Conservation (phyloP, 306 rosid genomes). For the Vigna radiata region DNA sequence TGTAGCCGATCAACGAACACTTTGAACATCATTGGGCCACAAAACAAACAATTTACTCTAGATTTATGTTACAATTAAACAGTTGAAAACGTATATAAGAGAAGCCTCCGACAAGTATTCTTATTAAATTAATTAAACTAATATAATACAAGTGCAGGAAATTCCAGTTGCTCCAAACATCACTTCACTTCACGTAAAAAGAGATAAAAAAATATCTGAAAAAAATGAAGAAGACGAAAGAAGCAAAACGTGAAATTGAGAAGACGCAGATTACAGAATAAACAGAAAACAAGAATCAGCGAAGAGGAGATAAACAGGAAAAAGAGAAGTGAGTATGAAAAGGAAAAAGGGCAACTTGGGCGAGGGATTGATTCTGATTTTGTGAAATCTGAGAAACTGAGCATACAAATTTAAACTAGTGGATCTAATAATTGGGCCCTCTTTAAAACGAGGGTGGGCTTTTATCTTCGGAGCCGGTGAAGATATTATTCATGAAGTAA, state of each 20-base stretch:
- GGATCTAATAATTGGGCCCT: not conserved
- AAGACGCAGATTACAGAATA: not conserved
- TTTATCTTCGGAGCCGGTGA: not conserved
- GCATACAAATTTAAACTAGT: too few species aligned
- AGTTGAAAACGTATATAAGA: not conserved
- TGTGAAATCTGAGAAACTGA: too few species aligned
- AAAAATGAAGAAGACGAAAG: not conserved
- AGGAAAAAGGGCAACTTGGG: not conserved
- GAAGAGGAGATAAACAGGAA: not conserved
- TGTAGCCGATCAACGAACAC: constrained; percentile 22
- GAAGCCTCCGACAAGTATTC: not conserved
- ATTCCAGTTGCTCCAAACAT: not conserved
- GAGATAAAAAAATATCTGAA: not conserved
- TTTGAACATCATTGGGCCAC: constrained; percentile 41
- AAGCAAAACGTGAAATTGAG: not conserved
- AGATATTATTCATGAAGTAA: too few species aligned
- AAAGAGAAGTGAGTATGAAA: not conserved
- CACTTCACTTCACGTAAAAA: not conserved
- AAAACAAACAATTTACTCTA: not conserved
- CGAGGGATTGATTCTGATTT: not conserved
- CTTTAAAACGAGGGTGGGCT: not conserved
- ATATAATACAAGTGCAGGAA: not conserved
- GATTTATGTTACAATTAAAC: not conserved
- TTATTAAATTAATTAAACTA: not conserved
- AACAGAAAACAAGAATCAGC: not conserved